Conservation (phyloP, 192 early-diverging fungal species). For the Coemansia javaensis region DNA sequence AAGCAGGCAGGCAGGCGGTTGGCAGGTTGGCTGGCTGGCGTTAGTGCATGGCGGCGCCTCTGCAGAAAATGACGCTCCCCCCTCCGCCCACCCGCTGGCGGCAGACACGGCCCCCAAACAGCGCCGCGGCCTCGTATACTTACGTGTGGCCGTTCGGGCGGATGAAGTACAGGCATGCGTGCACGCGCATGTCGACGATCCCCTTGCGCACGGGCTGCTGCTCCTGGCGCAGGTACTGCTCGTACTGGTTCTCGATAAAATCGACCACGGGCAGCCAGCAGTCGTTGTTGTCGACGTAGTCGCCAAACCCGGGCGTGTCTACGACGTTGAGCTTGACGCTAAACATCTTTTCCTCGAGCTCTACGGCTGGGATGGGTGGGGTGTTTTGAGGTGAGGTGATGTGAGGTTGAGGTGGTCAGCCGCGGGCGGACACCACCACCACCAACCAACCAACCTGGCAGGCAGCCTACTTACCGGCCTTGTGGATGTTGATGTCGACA, state of each 20-base stretch:
- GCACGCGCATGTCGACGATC: conserved; percentile 90
- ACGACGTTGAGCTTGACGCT: conserved; percentile 93
- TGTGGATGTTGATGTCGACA: conserved; percentile 96
- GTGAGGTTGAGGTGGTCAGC: conserved; percentile 29
- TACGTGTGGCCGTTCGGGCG: conserved; percentile 93
- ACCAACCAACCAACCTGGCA: background rate
- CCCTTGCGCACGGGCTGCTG: conserved; percentile 78
- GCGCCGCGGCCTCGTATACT: conserved; percentile 24
- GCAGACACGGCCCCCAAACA: background rate
- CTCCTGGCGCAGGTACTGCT: conserved; percentile 89
- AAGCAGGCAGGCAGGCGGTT: background rate
- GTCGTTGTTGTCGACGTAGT: conserved; percentile 90
- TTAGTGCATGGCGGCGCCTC: too few species aligned
- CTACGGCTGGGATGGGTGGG: too few species aligned
- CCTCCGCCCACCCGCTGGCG: too few species aligned
- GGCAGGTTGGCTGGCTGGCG: too few species aligned
- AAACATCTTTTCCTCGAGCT: conserved; percentile 98
- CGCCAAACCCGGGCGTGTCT: conserved; percentile 85
- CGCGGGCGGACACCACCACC: background rate
- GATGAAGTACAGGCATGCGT: conserved; percentile 98
- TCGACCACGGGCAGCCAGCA: conserved; percentile 98
- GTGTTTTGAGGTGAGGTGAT: too few species aligned
- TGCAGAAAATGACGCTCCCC: conserved; percentile 3
- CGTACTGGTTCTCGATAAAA: conserved; percentile 98
- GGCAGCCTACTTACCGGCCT: conserved; percentile 62